A percentile compares a stretch with the other conserved stretches of the same genome.
Evolutionary conservation across 2,329 filamentous ascomycete species (phyloP).

Genomic region (Colletotrichum sp.): DNA sequence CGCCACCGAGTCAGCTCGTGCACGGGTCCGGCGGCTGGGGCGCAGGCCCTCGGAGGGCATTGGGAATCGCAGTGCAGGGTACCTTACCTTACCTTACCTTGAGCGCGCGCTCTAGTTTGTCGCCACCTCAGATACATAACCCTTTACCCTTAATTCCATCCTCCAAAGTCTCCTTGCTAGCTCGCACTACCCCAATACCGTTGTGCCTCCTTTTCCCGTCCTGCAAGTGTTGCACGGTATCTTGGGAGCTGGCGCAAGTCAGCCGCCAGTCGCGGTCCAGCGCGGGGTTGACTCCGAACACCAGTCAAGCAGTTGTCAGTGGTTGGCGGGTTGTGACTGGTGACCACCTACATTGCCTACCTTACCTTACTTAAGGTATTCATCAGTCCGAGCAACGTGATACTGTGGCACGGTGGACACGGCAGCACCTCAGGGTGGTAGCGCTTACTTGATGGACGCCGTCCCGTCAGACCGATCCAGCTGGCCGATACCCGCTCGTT

Average conservation of each 20-base stretch:
- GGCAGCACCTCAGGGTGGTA: background rate
- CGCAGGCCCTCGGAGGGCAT: background rate
- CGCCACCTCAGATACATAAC: background rate
- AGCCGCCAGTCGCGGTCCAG: background rate
- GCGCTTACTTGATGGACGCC: background rate
- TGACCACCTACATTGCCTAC: background rate
- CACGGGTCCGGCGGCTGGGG: background rate
- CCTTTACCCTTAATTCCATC: background rate
- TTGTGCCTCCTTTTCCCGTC: background rate
- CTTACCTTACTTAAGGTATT: background rate
- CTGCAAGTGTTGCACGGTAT: background rate
- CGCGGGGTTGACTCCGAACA: background rate
- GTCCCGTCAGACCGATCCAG: background rate
- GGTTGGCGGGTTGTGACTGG: background rate
- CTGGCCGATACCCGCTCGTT: background rate
- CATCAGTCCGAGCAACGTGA: background rate
- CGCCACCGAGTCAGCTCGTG: background rate
- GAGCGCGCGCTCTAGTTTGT: background rate
- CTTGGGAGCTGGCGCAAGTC: background rate
- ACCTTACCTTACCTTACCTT: background rate
- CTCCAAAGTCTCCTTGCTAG: background rate
- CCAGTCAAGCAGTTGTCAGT: background rate
- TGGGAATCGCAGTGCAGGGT: background rate
- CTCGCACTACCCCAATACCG: background rate
- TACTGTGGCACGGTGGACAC: background rate